Conservation (phyloP, 331 rosid species). For the Malus hybrid region DNA sequence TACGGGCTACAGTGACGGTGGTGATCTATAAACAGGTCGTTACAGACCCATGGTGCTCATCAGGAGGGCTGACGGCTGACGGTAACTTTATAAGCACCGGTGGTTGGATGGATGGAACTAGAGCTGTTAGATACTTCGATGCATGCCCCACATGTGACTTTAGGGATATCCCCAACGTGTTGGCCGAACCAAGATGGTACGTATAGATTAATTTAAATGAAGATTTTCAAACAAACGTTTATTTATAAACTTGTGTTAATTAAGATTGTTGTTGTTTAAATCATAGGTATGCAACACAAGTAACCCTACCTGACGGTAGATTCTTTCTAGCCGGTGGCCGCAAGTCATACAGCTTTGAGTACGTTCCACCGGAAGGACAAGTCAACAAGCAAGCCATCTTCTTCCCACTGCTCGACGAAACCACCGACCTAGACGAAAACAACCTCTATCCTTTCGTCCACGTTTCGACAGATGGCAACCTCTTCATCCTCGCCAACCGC, state of each 20-base stretch:
- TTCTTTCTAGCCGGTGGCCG: conserved; percentile 73
- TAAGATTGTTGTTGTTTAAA: neutral
- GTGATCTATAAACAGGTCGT: conserved; percentile 23
- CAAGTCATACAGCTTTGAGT: conserved; percentile 56
- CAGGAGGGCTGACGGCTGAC: conserved; percentile 66
- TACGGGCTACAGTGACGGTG: neutral
- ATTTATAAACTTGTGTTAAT: neutral
- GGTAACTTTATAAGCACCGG: conserved; percentile 60
- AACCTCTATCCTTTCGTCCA: conserved; percentile 84
- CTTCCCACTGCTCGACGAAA: conserved; percentile 58
- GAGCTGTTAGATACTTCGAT: conserved; percentile 34
- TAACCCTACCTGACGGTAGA: conserved; percentile 40
- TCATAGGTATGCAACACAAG: conserved; percentile 64
- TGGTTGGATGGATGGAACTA: conserved; percentile 57
- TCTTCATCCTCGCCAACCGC: conserved; percentile 70
- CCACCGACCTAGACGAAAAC: conserved; percentile 82
- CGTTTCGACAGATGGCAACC: conserved; percentile 54
- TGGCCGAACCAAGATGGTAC: conserved; percentile 68
- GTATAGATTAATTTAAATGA: too few species aligned
- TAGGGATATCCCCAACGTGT: conserved; percentile 20
- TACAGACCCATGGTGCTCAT: conserved; percentile 86
- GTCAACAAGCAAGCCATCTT: neutral
- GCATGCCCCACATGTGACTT: conserved; percentile 48
- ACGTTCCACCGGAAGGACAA: conserved; percentile 44
- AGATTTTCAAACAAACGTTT: too few species aligned